Evolutionary conservation across 345 rosid species (phyloP), one percentile per base, ranked within the genome.

Genomic region (Gossypium stocksii): DNA sequence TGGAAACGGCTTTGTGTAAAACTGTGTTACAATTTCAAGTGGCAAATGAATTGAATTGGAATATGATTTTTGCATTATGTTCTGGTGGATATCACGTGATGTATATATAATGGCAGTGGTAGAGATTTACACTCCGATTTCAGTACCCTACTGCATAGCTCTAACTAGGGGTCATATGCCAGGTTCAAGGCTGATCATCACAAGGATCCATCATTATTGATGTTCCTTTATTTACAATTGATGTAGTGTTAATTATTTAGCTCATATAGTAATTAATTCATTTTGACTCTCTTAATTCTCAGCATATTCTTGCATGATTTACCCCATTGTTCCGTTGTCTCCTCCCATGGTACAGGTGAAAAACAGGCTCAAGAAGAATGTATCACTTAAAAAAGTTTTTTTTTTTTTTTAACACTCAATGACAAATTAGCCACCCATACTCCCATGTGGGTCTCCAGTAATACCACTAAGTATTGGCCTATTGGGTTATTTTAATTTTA

Each of bases 401-500:
- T 57, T 29, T 57, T 29, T 9, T 20, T 54, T 13, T n/a, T 25
- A 52, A 7, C 59, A 71, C 4, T 23, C 7, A 45, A 23, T 16
- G 73, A 71, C 52, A 46, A 20, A 64, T 60, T 15, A 48, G 56
- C 44, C 16, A 48, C 34, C 19, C 60, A 56, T 22, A 34, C 13
- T 19, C 25, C 60, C 61, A 64, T 81, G 85, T 83, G 86, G 86
- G 66, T 66, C 76, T 70, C 80, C 83, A 80, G 74, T 79, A 81
- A 66, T 75, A n/a, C 43, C 43, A 74, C 49, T 49, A 62, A 70
- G 38, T 60, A 25, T 0, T 23, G 19, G 59, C 9, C 22, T 15
- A 15, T 15, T 17, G 34, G 65, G 0, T 51, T 70, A 44, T 11
- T 66, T 15, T 4, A n/a, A 62, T 16, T 27, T 34, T 34, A 34